Base-by-base conservation (phyloP, 2,329 filamentous ascomycete species). In the Ceratocystis eucalypticola region DNA sequence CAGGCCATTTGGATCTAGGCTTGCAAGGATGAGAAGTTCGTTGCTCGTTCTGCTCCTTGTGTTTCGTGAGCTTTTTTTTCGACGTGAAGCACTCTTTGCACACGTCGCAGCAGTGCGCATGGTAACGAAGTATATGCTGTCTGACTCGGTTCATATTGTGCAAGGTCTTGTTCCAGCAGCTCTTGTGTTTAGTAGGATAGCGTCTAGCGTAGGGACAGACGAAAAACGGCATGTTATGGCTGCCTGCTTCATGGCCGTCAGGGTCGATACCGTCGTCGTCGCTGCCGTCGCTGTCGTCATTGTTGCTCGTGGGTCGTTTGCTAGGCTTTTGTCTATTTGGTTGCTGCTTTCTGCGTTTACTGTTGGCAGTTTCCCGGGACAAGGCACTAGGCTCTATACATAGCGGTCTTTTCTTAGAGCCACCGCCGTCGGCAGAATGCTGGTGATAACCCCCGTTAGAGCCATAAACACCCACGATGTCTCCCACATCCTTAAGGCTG, bases 91-190 rank as follows among this genome's bases (percentile, higher is more conserved):
- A 33, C 20, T 7, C 4, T 44, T 62, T 62, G 30, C 59, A 62
- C 22, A n/a, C 10, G 1, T 62, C 59, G 1, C 59, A 62, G 25
- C 30, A 62, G 7, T 44, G 41, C 10, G 37, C 6, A 25, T 63
- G 61, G 10, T 5, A 25, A 2, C 61, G 61, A 7, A 22, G 1
- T 20, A 64, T 64, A 44, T 64, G 62, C 25, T 64, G 62, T 45
- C 55, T 55, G 17, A 64, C 28, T 22, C 48, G 30, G 2, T 15
- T 10, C 10, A 64, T 33, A 28, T 57, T 41, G 3, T 1, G 28
- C 7, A 12, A 17, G 28, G 7, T 25, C 7, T 57, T 33, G 12
- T 12, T 3, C 1, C 20, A 25, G 7, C 22, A 64, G 46, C 33
- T 37, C 33, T 10, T 10, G 33, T 37, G 2, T 37, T 37, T 4